These are phyloP conservation scores for Gyrodon lividus DNA, from an alignment of 768 basidiomycete genomes.

Conservation along the genomic window DNA sequence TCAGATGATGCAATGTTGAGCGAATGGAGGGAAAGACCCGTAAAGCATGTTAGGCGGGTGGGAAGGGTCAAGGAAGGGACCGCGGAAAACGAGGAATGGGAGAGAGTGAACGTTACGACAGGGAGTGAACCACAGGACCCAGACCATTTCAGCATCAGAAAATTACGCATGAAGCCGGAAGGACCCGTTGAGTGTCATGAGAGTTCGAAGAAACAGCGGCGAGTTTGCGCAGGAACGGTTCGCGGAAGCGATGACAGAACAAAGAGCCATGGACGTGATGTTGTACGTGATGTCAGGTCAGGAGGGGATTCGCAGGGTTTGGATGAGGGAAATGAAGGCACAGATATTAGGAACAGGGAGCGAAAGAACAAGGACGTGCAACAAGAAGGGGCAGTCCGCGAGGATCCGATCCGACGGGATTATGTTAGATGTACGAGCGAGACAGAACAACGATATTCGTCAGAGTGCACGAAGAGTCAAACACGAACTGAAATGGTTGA, in stretches of 20 bases:
- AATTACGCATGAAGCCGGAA: background rate
- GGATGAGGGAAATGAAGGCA: conserved; percentile 3
- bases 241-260: conserved; percentile 4
- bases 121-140: conserved; percentile 5
- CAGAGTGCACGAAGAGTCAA: conserved; percentile 5
- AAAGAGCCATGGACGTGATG: background rate
- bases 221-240: background rate
- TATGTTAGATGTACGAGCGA: background rate
- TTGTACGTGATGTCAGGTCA: background rate
- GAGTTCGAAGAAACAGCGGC: background rate
- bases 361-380: background rate
- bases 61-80: background rate
- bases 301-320: background rate
- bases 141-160: background rate
- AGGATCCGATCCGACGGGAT: conserved; percentile 10
- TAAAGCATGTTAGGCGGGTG: conserved; percentile 9
- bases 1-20: conserved; percentile 3
- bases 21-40: background rate
- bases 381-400: background rate
- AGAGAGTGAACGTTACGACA: conserved; percentile 19
- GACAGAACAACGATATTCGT: conserved; percentile 3
- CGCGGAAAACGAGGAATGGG: conserved; percentile 7
- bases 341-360: background rate
- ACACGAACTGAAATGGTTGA: conserved; percentile 6
- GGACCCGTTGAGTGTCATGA: background rate